Evolutionary conservation across 2,329 filamentous ascomycete species (phyloP), one percentile per base, ranked within the genome.

Genomic region (Simplicillium sp.): DNA sequence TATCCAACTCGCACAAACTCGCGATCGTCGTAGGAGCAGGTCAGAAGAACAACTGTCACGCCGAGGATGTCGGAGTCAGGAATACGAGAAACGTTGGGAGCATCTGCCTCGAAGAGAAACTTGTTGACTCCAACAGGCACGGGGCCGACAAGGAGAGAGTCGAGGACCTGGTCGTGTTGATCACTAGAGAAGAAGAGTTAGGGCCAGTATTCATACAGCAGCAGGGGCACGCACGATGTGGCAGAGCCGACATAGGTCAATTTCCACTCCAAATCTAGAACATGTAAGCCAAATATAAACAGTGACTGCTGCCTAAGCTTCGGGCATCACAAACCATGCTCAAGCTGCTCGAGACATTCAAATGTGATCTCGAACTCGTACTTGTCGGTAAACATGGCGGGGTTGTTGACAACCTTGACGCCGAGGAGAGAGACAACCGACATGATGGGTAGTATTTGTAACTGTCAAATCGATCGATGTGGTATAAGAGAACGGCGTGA

Each of bases 311-410:
- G 32, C 15, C 32, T 32, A 20, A 42, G 36, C 37, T 33, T 41
- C 38, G 36, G 31, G 36, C 11, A 11, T 12, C 34, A 48, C 64
- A 28, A 64, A 89, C 88, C 89, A 67, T 96, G 96, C 61, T 94
- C 86, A 32, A 98, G 77, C 52, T 84, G 79, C 70, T 98, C 92
- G 17, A 97, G 79, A 57, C 92, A 97, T 66, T 98, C 92, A 48
- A 98, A 98, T 14, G 92, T 98, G 62, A 98, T 97, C 67, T 98
- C 90, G 53, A 98, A 95, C 64, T 92, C 82, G 64, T 98, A 98
- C 41, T 87, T 81, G 61, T 90, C 85, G 54, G 80, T 84, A 68
- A 98, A 97, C 53, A 84, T 80, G 56, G 92, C 89, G 57, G 92
- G 92, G 70, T 98, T 98, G 77, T 98, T 97, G 61, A 88, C 75